These are phyloP conservation scores for Linnemannia elongata DNA, from an alignment of 192 early-diverging fungal species.

Conservation along the genomic window DNA sequence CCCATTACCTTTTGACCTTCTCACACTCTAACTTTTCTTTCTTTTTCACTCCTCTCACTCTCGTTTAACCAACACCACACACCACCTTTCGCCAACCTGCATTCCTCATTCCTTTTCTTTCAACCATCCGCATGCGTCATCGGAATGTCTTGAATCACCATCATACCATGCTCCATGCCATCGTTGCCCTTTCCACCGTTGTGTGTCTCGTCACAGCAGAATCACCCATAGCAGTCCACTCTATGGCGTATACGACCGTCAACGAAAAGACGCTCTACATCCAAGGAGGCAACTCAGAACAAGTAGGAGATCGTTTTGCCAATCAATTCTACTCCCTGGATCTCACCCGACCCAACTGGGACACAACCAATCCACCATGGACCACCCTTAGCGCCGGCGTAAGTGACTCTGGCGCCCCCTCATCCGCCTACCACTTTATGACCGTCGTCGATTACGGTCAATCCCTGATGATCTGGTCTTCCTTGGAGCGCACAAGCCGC, in stretches of 20 bases:
- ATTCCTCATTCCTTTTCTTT: neutral
- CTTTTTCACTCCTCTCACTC: neutral
- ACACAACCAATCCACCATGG: slow-evolving; percentile 1
- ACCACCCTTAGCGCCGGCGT: neutral
- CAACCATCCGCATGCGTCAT: neutral
- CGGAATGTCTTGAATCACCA: neutral
- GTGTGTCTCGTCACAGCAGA: neutral
- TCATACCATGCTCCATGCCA: neutral
- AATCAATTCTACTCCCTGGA: slow-evolving; percentile 3
- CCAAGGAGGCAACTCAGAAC: neutral
- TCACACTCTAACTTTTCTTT: too few species aligned
- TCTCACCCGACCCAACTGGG: neutral
- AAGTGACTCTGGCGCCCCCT: neutral
- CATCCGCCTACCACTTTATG: neutral
- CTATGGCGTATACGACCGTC: slow-evolving; percentile 3
- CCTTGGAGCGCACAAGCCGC: neutral
- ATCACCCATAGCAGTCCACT: neutral
- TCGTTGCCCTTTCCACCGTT: neutral
- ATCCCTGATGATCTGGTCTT: neutral
- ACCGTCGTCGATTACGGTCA: neutral
- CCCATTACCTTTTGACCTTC: neutral
- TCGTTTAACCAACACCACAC: neutral
- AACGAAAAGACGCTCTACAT: slow-evolving; percentile 5
- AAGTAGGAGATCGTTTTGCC: neutral
- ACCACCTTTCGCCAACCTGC: neutral